Evolutionary conservation across 2,329 filamentous ascomycete genomes (phyloP), one percentile per base, ranked within the genome.

Genomic region (Ophiostoma piceae): DNA sequence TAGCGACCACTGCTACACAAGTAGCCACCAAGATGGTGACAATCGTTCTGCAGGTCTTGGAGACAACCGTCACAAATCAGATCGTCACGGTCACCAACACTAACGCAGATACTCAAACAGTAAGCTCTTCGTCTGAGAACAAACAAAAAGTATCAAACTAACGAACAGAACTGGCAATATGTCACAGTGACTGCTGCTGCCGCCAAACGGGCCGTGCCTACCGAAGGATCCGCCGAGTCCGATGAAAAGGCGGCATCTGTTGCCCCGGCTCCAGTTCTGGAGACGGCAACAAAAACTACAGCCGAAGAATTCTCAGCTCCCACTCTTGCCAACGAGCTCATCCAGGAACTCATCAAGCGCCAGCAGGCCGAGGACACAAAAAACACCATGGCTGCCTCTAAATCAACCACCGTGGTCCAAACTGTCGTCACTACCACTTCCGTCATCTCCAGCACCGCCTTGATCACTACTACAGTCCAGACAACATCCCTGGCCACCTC

Each of bases 71-170:
- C 2, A 62, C 72, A 29, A 70, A 71, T 47, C 72, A 72, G 0
- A 37, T 73, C 19, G 62, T 71, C 43, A 64, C 68, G 6, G 67
- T 74, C 39, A 74, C 73, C 7, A 51, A 71, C 32, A 74, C 73
- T 32, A 69, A 71, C 43, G 68, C 26, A n/a, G 69, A 70, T 16
- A 75, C 74, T 1, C 70, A 75, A 54, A 75, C 74, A 5, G 74
- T 73, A 67, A 26, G 70, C 29, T 16, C 2, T 35, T 37, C 12
- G 19, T 35, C 29, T 3, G 12, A 67, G 14, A 29, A 37, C 19
- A 22, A 29, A 37, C 19, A 19, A 9, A 19, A 32, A 16, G 19
- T 7, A 19, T 1, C 32, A 22, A n/a, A 26, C 62, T 65, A 35
- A 65, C 32, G 19, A 67, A 16, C 9, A 72, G 71, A 67, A 73